Conservation (phyloP, 73 alveolate genomes). For the Paramecium caudatum region DNA sequence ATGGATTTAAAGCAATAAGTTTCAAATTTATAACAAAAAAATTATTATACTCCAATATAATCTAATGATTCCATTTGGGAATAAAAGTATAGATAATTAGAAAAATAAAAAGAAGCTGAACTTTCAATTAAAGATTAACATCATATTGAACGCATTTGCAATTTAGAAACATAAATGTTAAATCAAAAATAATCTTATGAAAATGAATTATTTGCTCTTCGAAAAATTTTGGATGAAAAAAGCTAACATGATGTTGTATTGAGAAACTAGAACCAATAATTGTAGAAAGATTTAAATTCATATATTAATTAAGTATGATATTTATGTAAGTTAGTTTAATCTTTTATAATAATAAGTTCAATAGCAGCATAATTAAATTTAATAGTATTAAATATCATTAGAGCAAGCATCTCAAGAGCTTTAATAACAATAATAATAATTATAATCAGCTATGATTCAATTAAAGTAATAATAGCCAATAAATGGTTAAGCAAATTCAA, state of each 20-base stretch:
- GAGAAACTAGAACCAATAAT: background rate
- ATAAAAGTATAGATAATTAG: slow-evolving; percentile 46
- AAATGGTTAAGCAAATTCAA: background rate
- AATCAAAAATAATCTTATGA: slow-evolving; percentile 46
- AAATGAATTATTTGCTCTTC: background rate
- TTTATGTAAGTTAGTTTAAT: background rate
- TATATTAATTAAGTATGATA: background rate
- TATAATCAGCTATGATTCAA: background rate
- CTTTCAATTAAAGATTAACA: slow-evolving; percentile 5
- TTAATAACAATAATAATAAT: background rate
- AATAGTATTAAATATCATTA: background rate
- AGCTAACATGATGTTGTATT: background rate
- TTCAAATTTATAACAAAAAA: background rate
- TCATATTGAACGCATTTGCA: slow-evolving; percentile 16
- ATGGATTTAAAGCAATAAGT: background rate
- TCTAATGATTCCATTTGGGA: slow-evolving; percentile 7
- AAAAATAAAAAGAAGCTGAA: slow-evolving; percentile 53
- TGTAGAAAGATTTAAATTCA: background rate
- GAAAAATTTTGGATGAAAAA: slow-evolving; percentile 20
- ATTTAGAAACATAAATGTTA: background rate
- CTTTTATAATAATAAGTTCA: background rate
- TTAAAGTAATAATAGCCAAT: background rate
- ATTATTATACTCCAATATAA: background rate
- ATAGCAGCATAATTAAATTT: background rate
- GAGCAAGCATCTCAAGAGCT: background rate